Conservation (phyloP, 257 asterid genomes). For the Parsonsia alboflavescens region DNA sequence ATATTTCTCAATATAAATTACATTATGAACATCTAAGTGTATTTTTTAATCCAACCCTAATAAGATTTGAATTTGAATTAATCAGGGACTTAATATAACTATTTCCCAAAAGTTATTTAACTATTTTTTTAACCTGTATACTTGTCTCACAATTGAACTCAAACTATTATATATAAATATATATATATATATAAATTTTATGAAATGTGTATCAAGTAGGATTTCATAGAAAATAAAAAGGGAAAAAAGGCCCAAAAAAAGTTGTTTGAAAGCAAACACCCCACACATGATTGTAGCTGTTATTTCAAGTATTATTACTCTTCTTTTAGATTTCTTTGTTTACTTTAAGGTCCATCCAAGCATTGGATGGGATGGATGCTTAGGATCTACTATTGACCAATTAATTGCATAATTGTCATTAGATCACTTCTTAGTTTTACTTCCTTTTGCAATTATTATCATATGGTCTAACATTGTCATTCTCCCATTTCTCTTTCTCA, state of each 20-base stretch:
- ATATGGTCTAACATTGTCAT: no score
- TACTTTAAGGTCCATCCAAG: background rate
- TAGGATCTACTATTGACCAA: slow-evolving; percentile 2
- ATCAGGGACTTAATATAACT: no score
- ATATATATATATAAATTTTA: no score
- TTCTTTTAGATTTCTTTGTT: background rate
- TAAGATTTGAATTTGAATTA: no score
- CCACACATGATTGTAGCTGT: background rate
- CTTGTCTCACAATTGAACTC: no score
- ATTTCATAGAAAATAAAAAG: background rate
- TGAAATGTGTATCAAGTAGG: background rate
- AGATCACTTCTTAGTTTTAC: background rate
- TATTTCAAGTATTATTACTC: background rate
- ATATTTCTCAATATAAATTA: no score
- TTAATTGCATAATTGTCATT: background rate
- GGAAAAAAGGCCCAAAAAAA: background rate
- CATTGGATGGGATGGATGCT: background rate
- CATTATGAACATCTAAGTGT: no score
- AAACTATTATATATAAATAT: no score
- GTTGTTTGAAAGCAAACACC: background rate
- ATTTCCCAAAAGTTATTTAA: no score
- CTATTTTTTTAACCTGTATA: no score
- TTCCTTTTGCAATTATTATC: background rate
- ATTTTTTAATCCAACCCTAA: no score
- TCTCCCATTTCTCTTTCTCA: no score